Evolutionary conservation across 768 basidiomycete genomes (phyloP).

Genomic region (Clitopilus passeckerianus): DNA sequence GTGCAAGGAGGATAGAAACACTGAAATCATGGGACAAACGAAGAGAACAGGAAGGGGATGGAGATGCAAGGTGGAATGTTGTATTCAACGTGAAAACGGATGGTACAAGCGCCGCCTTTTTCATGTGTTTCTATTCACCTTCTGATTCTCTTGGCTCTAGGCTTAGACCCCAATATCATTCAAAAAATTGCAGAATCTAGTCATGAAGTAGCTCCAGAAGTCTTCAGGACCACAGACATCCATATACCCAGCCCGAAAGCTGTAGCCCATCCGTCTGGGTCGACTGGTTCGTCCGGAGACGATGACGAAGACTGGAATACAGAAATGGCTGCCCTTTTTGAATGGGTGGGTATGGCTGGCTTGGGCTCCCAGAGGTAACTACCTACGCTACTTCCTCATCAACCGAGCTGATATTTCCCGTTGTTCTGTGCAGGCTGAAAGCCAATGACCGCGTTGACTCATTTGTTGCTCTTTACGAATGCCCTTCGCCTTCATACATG

Average conservation of each 20-base stretch:
- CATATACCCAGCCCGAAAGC: conserved; percentile 30
- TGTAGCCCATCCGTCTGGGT: conserved; percentile 21
- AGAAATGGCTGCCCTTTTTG: conserved; percentile 44
- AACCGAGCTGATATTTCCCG: background rate
- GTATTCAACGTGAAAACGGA: conserved; percentile 24
- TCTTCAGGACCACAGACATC: conserved; percentile 25
- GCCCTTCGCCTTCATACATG: conserved; percentile 38
- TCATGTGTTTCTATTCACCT: background rate
- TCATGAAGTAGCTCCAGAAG: conserved; percentile 18
- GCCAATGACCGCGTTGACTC: conserved; percentile 65
- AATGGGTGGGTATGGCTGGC: conserved; percentile 72
- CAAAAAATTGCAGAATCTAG: conserved; percentile 11
- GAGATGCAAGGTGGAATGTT: conserved; percentile 37
- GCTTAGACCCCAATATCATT: conserved; percentile 11
- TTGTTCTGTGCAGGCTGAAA: conserved; percentile 35
- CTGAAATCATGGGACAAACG: conserved; percentile 46
- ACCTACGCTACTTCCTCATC: background rate
- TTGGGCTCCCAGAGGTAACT: conserved; percentile 60
- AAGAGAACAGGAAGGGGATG: conserved; percentile 23
- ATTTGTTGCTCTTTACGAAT: conserved; percentile 62
- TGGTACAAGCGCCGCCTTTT: conserved; percentile 10
- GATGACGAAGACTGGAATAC: conserved; percentile 47
- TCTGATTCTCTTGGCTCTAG: background rate
- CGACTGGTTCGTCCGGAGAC: conserved; percentile 16
- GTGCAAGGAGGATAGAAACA: conserved; percentile 32